phyloP scores from a whole-genome alignment of 441 rosid genomes.

The Breynia disticha region DNA sequence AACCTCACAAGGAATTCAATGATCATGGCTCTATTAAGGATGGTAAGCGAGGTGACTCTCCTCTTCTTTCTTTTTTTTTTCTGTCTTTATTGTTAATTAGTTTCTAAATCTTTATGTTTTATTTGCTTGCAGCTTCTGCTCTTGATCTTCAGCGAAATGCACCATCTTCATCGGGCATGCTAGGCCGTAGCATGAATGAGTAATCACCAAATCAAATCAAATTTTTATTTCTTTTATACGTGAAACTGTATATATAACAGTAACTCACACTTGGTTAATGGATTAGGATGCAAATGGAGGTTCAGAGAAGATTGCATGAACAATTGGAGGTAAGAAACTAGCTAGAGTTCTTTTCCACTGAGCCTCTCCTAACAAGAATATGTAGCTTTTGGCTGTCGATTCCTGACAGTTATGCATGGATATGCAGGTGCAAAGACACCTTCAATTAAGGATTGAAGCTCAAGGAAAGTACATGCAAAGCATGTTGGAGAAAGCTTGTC shows the following conservation, averaged over 20 bases:
- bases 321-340: slow-evolving; percentile 93
- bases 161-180: slow-evolving; percentile 79
- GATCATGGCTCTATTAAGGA: slow-evolving; percentile 87
- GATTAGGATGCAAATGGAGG: slow-evolving; percentile 99
- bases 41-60: slow-evolving; percentile 43
- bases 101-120: not conserved
- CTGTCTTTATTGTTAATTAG: not conserved
- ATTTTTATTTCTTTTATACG: slow-evolving; percentile 14
- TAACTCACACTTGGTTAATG: slow-evolving; percentile 45
- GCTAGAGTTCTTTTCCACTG: not conserved
- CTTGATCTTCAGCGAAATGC: slow-evolving; percentile 79
- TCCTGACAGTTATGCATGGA: not conserved
- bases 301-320: slow-evolving; percentile 94
- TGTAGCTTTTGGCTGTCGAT: not conserved
- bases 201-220: slow-evolving; percentile 21
- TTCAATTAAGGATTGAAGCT: slow-evolving; percentile 94
- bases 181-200: slow-evolving; percentile 95
- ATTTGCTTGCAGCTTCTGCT: slow-evolving; percentile 40
- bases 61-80: slow-evolving; percentile 22
- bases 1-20: slow-evolving; percentile 92
- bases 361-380: not conserved
- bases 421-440: slow-evolving; percentile 80
- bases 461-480: slow-evolving; percentile 98
- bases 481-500: slow-evolving; percentile 89
- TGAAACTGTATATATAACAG: slow-evolving; percentile 21